Evolutionary conservation across 768 basidiomycete genomes (phyloP).

Genomic region (Phaeotremella skinneri): DNA sequence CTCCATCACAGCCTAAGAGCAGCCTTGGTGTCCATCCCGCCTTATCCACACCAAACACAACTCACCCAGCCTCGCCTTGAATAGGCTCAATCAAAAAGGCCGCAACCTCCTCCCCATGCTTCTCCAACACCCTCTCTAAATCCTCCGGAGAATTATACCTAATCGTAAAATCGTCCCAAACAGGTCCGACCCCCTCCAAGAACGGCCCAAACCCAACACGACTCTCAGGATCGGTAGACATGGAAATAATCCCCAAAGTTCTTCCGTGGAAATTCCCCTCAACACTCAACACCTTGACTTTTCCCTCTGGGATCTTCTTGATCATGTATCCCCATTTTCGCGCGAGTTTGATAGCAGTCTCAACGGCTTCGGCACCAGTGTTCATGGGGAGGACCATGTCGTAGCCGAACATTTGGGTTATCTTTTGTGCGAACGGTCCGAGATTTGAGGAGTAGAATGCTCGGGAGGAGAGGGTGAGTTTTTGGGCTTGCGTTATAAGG

Average conservation of each 20-base stretch:
- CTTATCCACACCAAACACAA: slow-evolving; percentile 10
- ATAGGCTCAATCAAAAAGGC: slow-evolving; percentile 97
- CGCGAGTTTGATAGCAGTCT: slow-evolving; percentile 92
- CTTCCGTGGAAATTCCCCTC: slow-evolving; percentile 95
- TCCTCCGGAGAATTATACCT: slow-evolving; percentile 81
- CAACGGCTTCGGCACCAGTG: slow-evolving; percentile 97
- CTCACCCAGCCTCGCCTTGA: slow-evolving; percentile 96
- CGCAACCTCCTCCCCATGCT: slow-evolving; percentile 77
- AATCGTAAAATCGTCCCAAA: slow-evolving; percentile 63
- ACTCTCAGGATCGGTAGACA: slow-evolving; percentile 86
- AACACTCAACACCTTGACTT: slow-evolving; percentile 80
- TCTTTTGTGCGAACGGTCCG: slow-evolving; percentile 79
- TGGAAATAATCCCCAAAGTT: slow-evolving; percentile 83
- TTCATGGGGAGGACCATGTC: slow-evolving; percentile 99
- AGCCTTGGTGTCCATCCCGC: slow-evolving; percentile 2
- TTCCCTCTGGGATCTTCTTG: slow-evolving; percentile 75
- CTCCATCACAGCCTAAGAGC: not conserved
- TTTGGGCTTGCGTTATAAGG: slow-evolving; percentile 78
- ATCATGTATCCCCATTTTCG: slow-evolving; percentile 94
- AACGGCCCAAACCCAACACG: slow-evolving; percentile 88
- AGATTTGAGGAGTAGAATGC: slow-evolving; percentile 95
- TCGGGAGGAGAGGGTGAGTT: slow-evolving; percentile 86
- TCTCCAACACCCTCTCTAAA: slow-evolving; percentile 72
- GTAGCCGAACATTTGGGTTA: slow-evolving; percentile 81
- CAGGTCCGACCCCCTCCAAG: slow-evolving; percentile 78